Conservation (phyloP, 1,284 basidiomycete genomes). For the Ustilago bromivora region DNA sequence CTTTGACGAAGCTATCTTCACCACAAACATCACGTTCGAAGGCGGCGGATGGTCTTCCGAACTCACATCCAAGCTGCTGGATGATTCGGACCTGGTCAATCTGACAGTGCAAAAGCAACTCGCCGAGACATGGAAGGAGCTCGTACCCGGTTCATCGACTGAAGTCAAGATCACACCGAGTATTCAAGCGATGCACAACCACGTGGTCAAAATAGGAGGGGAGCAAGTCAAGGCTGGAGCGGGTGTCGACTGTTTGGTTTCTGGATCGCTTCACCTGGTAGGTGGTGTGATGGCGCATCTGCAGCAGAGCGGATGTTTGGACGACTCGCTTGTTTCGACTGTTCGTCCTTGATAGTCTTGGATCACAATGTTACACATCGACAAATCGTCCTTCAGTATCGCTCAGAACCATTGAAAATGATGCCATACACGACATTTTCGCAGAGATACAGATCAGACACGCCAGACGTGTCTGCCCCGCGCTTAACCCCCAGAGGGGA, state of each 20-base stretch:
- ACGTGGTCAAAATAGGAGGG: slow-evolving; percentile 71
- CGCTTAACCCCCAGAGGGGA: no score
- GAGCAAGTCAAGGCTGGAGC: slow-evolving; percentile 70
- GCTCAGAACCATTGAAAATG: no score
- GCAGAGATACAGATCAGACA: no score
- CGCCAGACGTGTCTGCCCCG: no score
- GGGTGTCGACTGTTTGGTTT: slow-evolving; percentile 79
- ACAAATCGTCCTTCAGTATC: no score
- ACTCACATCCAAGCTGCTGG: slow-evolving; percentile 54
- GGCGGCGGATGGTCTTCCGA: slow-evolving; percentile 86
- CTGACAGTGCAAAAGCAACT: slow-evolving; percentile 63
- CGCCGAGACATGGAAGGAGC: slow-evolving; percentile 49
- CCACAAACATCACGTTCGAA: slow-evolving; percentile 92
- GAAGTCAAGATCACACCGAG: slow-evolving; percentile 81
- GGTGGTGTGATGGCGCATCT: slow-evolving; percentile 84
- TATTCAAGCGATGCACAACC: slow-evolving; percentile 80
- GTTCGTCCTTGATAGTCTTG: slow-evolving; percentile 18
- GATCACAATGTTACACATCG: no score
- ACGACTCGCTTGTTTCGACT: slow-evolving; percentile 56
- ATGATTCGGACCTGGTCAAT: slow-evolving; percentile 55
- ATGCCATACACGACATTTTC: no score
- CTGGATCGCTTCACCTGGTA: slow-evolving; percentile 92
- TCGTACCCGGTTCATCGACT: slow-evolving; percentile 29
- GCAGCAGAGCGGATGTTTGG: slow-evolving; percentile 54
- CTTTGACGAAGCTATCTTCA: slow-evolving; percentile 90